These are phyloP conservation scores for Berkeleyomyces rouxiae DNA, from an alignment of 2,329 filamentous ascomycete genomes.

Conservation along the genomic window DNA sequence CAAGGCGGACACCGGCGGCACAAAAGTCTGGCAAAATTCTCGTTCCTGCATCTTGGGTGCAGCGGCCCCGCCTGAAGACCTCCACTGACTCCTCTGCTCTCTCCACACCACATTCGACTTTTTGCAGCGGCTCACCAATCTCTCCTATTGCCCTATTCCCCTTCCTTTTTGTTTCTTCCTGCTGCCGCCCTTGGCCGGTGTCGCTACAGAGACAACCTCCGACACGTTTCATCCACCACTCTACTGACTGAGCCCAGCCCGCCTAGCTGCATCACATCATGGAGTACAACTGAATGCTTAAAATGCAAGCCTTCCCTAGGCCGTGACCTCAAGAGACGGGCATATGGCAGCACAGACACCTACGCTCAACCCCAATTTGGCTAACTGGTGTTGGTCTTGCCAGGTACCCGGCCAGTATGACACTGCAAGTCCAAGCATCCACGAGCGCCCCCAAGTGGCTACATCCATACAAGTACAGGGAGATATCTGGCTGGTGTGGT, in stretches of 20 bases:
- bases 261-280: not conserved
- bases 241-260: not conserved
- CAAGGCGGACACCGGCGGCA: too few species aligned
- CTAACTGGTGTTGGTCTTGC: not conserved
- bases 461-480: too few species aligned
- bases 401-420: not conserved
- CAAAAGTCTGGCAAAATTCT: too few species aligned
- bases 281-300: not conserved
- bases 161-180: not conserved
- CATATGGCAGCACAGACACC: not conserved
- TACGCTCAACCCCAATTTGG: not conserved
- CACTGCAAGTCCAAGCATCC: not conserved
- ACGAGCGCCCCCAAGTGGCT: too few species aligned
- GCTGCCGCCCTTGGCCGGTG: not conserved
- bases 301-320: too few species aligned
- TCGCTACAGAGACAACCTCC: not conserved
- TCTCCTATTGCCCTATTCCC: slow-evolving; percentile 1
- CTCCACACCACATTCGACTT: too few species aligned
- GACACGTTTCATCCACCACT: not conserved
- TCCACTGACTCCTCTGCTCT: too few species aligned
- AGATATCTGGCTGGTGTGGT: too few species aligned
- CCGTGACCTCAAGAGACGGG: too few species aligned
- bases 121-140: not conserved
- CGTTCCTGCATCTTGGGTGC: not conserved
- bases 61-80: not conserved